These are phyloP conservation scores for Penicillium sp. DNA, from an alignment of 2,329 filamentous ascomycete genomes.

Conservation along the genomic window DNA sequence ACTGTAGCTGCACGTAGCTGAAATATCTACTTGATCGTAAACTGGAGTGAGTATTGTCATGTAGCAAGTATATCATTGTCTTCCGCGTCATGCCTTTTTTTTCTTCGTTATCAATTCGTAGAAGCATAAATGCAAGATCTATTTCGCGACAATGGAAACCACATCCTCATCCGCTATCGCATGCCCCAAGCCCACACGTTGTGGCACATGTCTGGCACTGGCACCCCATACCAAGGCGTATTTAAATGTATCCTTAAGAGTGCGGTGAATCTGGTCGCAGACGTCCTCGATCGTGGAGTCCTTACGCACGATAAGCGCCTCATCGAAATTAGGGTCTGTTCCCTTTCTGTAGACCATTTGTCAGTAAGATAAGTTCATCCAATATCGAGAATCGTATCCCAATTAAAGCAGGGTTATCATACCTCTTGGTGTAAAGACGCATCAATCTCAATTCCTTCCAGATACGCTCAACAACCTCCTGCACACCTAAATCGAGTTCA, in stretches of 20 bases:
- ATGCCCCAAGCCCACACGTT: conserved; percentile 86
- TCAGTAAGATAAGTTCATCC: conserved; percentile 4
- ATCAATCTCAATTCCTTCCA: conserved; percentile 93
- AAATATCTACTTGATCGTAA: background rate
- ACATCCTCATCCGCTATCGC: conserved; percentile 71
- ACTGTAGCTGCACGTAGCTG: background rate
- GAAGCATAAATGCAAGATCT: conserved; percentile 1
- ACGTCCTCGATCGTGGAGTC: conserved; percentile 94
- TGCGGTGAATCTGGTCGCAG: conserved; percentile 91
- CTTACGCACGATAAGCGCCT: conserved; percentile 88
- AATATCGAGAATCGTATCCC: background rate
- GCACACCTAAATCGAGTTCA: conserved; percentile 88
- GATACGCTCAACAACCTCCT: conserved; percentile 90
- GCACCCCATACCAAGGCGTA: conserved; percentile 98
- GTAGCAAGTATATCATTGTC: conserved; percentile 1
- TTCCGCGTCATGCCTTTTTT: background rate
- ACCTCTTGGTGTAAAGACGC: conserved; percentile 87
- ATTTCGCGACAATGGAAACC: conserved; percentile 63
- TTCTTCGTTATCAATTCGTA: background rate
- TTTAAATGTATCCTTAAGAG: conserved; percentile 97
- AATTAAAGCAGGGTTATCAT: conserved; percentile 10
- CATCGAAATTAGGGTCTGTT: conserved; percentile 80
- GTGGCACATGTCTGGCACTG: conserved; percentile 90
- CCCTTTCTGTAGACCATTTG: conserved; percentile 65
- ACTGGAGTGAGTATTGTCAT: background rate